Evolutionary conservation across 805 yeast species (phyloP).

Genomic region (Cyberlindnera xishuangbannaensis): DNA sequence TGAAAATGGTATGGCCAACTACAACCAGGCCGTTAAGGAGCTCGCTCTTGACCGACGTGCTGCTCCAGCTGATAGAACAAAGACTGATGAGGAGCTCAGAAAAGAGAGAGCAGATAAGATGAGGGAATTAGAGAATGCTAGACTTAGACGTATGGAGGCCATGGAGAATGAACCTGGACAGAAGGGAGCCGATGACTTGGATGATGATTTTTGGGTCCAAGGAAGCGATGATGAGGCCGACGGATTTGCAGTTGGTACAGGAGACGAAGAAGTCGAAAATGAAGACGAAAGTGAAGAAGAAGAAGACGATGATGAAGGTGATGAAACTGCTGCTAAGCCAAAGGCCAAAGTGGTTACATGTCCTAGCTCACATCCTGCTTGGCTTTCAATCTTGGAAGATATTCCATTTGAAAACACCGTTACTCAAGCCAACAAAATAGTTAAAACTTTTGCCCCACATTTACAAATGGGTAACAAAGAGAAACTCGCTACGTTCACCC

Average conservation of each 20-base stretch:
- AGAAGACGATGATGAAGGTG: slow-evolving; percentile 25
- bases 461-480: slow-evolving; percentile 79
- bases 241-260: slow-evolving; percentile 35
- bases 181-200: slow-evolving; percentile 60
- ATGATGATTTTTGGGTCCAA: slow-evolving; percentile 63
- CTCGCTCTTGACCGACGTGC: slow-evolving; percentile 68
- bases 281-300: slow-evolving; percentile 23
- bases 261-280: slow-evolving; percentile 20
- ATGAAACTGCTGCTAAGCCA: slow-evolving; percentile 8
- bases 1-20: slow-evolving; percentile 40
- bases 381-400: slow-evolving; percentile 30
- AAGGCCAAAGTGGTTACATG: slow-evolving; percentile 29
- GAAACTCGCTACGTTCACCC: slow-evolving; percentile 56
- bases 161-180: slow-evolving; percentile 40
- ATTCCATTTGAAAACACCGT: slow-evolving; percentile 38
- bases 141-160: slow-evolving; percentile 73
- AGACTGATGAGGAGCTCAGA: slow-evolving; percentile 65
- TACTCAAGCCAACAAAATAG: slow-evolving; percentile 45
- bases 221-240: slow-evolving; percentile 44
- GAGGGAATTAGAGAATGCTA: slow-evolving; percentile 59
- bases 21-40: slow-evolving; percentile 62
- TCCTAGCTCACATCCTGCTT: slow-evolving; percentile 43
- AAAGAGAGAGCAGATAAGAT: slow-evolving; percentile 55
- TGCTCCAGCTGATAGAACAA: slow-evolving; percentile 76
- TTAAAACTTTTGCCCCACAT: slow-evolving; percentile 65